Base-by-base conservation (phyloP, 148 eudicot species). In the Salicornia ramosissima region DNA sequence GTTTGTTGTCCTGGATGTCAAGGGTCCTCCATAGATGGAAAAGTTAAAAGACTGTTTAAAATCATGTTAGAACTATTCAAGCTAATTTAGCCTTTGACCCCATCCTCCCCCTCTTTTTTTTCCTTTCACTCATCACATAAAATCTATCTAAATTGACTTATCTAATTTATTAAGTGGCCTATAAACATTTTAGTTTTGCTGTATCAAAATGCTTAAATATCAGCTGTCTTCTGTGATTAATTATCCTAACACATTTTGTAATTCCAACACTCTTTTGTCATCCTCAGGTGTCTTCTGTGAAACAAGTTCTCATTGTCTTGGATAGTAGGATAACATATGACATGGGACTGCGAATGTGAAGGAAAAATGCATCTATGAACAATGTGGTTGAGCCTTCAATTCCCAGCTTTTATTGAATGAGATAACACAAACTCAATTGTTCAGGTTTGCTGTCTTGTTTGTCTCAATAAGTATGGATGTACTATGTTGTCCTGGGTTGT, bases 211-310 rank as follows among this genome's bases (percentile, higher is more conserved):
- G 47, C 5, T 63, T 1, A 45, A 65, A 24, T 6, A 46, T 28
- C 16, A 25, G 13, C 6, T 15, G 24, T 33, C 43, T 65, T 16
- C 9, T 28, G 24, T 47, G 69, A 18, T 66, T 29, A 28, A 34
- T 61, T n/a, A 60, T 60, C 42, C 11, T 22, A 36, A 8, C 40
- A 36, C 40, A 36, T 36, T 4, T 36, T n/a, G 5, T 36, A 45
- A 63, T 21, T 31, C 39, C 56, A 28, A 66, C 42, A 49, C 42
- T 15, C 66, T 39, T 64, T 64, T 16, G 33, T 43, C 51, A 46
- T 64, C 54, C 16, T 26, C 50, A 2, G 19, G n/a, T 65, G 36
- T 28, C 25, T 47, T 18, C 42, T 39, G 31, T 24, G 25, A 28
- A 10, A 1, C 29, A 16, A 1, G 18, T 45, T 53, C 22, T 1